Evolutionary conservation across 2,329 filamentous ascomycete species (phyloP).

Genomic region (Colletotrichum tofieldiae): DNA sequence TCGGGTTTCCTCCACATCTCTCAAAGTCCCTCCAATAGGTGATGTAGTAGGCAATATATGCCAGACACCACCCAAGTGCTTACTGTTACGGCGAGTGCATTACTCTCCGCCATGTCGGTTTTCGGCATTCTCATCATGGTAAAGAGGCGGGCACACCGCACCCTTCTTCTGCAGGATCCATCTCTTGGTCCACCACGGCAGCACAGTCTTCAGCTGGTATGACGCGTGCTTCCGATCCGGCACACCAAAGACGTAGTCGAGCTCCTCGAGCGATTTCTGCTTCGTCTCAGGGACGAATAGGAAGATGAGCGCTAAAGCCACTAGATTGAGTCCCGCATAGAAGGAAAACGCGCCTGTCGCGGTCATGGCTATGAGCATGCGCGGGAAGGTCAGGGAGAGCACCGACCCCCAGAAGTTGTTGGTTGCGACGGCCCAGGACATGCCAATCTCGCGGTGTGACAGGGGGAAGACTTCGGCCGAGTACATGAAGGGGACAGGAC

Average conservation of each 20-base stretch:
- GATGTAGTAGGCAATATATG: not conserved
- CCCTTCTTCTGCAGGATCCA: constrained; percentile 67
- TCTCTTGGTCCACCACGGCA: constrained; percentile 74
- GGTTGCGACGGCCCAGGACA: constrained; percentile 75
- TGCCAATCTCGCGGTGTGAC: constrained; percentile 75
- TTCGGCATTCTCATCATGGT: constrained; percentile 20
- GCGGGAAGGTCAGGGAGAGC: constrained; percentile 67
- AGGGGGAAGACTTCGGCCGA: constrained; percentile 76
- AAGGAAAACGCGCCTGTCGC: constrained; percentile 59
- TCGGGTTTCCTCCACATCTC: not conserved
- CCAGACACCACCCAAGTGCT: too few relatives aligned
- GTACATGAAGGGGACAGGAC: constrained; percentile 75
- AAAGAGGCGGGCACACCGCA: constrained; percentile 50
- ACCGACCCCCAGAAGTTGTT: constrained; percentile 70
- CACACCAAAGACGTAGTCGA: constrained; percentile 75
- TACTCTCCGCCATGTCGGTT: not conserved
- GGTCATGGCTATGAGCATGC: constrained; percentile 58
- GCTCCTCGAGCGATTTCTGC: constrained; percentile 65
- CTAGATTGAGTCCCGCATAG: constrained; percentile 64
- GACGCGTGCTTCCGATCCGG: constrained; percentile 70
- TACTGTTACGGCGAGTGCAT: not conserved
- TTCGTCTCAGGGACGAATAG: constrained; percentile 67
- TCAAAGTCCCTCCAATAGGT: not conserved
- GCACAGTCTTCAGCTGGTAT: constrained; percentile 70
- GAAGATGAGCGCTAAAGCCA: constrained; percentile 64